Base-by-base conservation (phyloP, 2,329 filamentous ascomycete species). In the Blumeria graminis region DNA sequence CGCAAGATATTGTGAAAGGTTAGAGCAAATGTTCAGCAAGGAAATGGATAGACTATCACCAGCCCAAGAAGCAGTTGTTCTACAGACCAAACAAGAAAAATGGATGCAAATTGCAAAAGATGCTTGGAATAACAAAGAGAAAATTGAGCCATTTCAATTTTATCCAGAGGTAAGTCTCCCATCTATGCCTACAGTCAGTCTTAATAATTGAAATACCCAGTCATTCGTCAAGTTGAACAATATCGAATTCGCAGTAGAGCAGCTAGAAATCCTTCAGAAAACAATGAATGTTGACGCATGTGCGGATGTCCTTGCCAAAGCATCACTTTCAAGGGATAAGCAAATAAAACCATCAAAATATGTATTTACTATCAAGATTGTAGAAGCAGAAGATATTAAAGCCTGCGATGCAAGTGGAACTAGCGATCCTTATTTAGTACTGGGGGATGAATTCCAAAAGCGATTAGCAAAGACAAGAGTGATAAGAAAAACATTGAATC, bases 211-310 rank as follows among this genome's bases (percentile, higher is more conserved):
- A 68, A 71, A 64, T 71, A 61, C 9, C 45, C 62, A 94, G 86
- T 95, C 89, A 5, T 84, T 98, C 63, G 88, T 98, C 60, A 98
- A 96, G 69, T 77, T 98, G 62, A 98, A 98, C 73, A 94, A 98
- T 65, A 82, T 98, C 61, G 90, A 95, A 69, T 96, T 87, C 69
- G 90, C 89, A 5, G 88, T 94, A 70, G 78, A 88, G 57, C 86
- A 94, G 65, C 76, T 98, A 55, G 92, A 98, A 67, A 87, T 85
- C 68, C 75, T 98, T 6, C 90, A 96, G 67, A 82, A 78, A 65
- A 80, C 82, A 58, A 86, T 96, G 73, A 89, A 95, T 63, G 88
- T 94, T 11, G 92, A 98, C 66, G 83, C 77, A 10, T 95, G 88
- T 65, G 89, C 89, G 3, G 81, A 84, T 55, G 79, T 94, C 14